Evolutionary conservation across 805 yeast genomes (phyloP).

Genomic region (Suhomyces tanzawaensis): DNA sequence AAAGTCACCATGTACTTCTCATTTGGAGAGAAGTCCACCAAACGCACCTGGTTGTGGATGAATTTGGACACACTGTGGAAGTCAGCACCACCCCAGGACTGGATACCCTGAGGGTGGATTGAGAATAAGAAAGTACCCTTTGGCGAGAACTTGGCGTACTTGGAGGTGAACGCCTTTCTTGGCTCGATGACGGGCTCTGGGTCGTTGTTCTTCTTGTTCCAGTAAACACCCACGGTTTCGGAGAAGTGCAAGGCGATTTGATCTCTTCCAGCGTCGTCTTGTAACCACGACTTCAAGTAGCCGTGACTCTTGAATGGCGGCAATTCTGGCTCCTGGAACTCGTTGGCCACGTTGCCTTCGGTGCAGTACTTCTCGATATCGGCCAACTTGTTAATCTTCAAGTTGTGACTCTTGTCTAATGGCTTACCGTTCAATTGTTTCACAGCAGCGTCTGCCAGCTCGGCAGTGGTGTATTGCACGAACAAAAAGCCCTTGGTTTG

Average conservation of each 20-base stretch:
- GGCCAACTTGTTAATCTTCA: conserved; percentile 75
- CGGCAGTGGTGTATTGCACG: conserved; percentile 70
- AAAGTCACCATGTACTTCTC: conserved; percentile 89
- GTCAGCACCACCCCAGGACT: conserved; percentile 90
- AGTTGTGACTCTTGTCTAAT: conserved; percentile 88
- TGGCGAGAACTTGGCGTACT: conserved; percentile 88
- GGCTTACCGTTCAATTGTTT: conserved; percentile 82
- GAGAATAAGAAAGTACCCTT: conserved; percentile 86
- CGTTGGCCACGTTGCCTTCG: conserved; percentile 58
- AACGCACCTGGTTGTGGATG: conserved; percentile 84
- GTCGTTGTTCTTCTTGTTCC: conserved; percentile 73
- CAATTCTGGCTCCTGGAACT: conserved; percentile 67
- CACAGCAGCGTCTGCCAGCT: conserved; percentile 74
- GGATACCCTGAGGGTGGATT: conserved; percentile 90
- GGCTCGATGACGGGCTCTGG: conserved; percentile 79
- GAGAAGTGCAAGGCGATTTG: conserved; percentile 79
- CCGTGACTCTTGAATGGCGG: conserved; percentile 75
- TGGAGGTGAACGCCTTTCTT: conserved; percentile 82
- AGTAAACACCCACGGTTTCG: conserved; percentile 78
- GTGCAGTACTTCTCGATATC: conserved; percentile 80
- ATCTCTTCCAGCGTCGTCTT: conserved; percentile 85
- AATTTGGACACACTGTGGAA: conserved; percentile 74
- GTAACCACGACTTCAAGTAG: conserved; percentile 86
- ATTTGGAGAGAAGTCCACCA: conserved; percentile 88
- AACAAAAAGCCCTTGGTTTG: conserved; percentile 84